A percentile compares a stretch with the other conserved stretches of the same genome.
Conservation (phyloP, 2,329 filamentous ascomycete genomes). For the Scorias spongiosa region DNA sequence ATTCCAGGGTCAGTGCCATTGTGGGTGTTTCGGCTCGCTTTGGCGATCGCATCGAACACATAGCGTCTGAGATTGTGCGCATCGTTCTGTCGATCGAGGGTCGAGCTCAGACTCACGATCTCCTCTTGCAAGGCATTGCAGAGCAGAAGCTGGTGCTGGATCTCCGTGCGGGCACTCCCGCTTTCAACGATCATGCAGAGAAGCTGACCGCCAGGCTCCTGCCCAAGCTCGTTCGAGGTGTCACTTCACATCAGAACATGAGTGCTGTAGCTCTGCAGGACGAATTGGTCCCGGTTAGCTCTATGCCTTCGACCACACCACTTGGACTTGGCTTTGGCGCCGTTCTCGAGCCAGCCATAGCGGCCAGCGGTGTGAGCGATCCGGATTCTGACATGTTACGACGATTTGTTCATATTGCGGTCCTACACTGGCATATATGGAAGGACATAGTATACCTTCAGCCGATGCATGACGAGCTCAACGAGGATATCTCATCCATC, state of each 20-base stretch:
- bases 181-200: conserved; percentile 14
- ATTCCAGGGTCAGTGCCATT: conserved; percentile 24
- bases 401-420: conserved; percentile 65
- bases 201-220: conserved; percentile 21
- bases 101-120: conserved; percentile 15
- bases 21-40: conserved; percentile 24
- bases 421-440: conserved; percentile 88
- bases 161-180: conserved; percentile 15
- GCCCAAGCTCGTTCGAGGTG: conserved; percentile 19
- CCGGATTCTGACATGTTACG: conserved; percentile 48
- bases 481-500: conserved; percentile 10
- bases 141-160: conserved; percentile 21
- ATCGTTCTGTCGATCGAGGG: conserved; percentile 23
- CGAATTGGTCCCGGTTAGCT: conserved; percentile 17
- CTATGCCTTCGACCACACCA: background rate
- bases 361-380: conserved; percentile 4
- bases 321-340: conserved; percentile 10
- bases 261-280: conserved; percentile 31
- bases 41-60: conserved; percentile 25
- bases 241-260: conserved; percentile 19
- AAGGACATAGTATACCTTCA: conserved; percentile 51
- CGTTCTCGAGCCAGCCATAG: conserved; percentile 6
- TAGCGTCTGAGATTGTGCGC: conserved; percentile 32
- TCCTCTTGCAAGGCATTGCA: conserved; percentile 19
- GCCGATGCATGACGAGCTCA: conserved; percentile 4